These are phyloP conservation scores for Alternaria novae-zelandiae DNA, from an alignment of 2,329 filamentous ascomycete species.

Conservation along the genomic window DNA sequence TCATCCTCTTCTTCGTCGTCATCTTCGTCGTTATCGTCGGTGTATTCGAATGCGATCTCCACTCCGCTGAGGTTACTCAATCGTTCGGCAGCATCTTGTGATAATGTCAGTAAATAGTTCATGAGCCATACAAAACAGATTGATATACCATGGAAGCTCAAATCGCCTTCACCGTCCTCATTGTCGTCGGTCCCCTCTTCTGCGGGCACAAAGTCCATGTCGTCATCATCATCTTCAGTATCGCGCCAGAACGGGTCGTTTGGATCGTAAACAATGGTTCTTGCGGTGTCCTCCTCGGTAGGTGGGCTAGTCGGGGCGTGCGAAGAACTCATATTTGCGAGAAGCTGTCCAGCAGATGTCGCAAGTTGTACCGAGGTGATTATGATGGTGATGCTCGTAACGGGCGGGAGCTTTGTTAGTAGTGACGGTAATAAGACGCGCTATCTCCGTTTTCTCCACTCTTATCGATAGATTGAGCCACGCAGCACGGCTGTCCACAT, in stretches of 20 bases:
- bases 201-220: conserved; percentile 59
- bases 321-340: conserved; percentile 34
- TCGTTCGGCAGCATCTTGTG: conserved; percentile 50
- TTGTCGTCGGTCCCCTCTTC: conserved; percentile 49
- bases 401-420: conserved; percentile 11
- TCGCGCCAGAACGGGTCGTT: conserved; percentile 44
- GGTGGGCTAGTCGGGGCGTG: conserved; percentile 29
- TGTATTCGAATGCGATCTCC: conserved; percentile 51
- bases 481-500: background rate
- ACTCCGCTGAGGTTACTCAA: conserved; percentile 51
- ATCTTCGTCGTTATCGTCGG: conserved; percentile 46
- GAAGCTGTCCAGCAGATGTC: background rate
- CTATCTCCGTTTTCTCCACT: conserved; percentile 13
- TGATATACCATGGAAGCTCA: conserved; percentile 44
- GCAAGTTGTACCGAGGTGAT: conserved; percentile 10
- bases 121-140: background rate
- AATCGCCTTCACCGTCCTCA: conserved; percentile 48
- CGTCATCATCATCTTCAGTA: conserved; percentile 50
- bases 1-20: conserved; percentile 20
- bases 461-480: conserved; percentile 12
- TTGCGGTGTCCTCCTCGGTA: conserved; percentile 32
- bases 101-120: conserved; percentile 2
- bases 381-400: conserved; percentile 6
- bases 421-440: conserved; percentile 6
- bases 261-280: conserved; percentile 41